Evolutionary conservation across 2,329 filamentous ascomycete species (phyloP).

Genomic region (Trichophyton verrucosum): DNA sequence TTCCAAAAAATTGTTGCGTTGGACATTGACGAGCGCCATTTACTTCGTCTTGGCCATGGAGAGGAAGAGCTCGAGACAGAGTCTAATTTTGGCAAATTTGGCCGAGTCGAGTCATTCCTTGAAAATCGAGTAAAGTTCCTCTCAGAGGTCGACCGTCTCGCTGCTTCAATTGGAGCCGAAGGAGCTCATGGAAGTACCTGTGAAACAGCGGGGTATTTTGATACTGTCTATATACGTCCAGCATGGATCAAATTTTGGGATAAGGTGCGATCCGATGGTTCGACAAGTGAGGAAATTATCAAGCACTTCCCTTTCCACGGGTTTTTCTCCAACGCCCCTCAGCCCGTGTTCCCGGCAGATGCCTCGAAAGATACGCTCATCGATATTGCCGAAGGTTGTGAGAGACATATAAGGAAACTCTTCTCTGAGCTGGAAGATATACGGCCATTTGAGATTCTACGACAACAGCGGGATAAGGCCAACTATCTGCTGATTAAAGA

Average conservation of each 20-base stretch:
- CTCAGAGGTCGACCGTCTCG: conserved; percentile 72
- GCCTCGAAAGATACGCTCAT: conserved; percentile 54
- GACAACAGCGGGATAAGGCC: conserved; percentile 78
- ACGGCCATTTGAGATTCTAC: conserved; percentile 85
- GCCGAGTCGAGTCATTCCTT: conserved; percentile 86
- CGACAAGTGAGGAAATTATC: conserved; percentile 50
- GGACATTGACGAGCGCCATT: conserved; percentile 88
- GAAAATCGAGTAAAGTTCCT: conserved; percentile 72
- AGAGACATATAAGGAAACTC: conserved; percentile 76
- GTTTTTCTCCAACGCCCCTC: conserved; percentile 79
- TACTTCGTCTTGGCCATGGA: conserved; percentile 83
- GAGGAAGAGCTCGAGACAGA: conserved; percentile 87
- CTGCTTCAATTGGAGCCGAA: conserved; percentile 69
- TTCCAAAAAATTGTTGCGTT: conserved; percentile 96
- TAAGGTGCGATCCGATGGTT: conserved; percentile 43
- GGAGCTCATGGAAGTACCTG: conserved; percentile 94
- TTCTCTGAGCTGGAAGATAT: conserved; percentile 90
- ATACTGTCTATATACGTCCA: conserved; percentile 78
- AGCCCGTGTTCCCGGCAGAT: conserved; percentile 63
- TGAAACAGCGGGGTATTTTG: conserved; percentile 95
- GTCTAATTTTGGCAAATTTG: conserved; percentile 82
- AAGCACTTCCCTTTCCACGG: conserved; percentile 71
- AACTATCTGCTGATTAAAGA: conserved; percentile 93
- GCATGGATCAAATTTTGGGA: conserved; percentile 79
- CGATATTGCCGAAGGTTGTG: conserved; percentile 72